phyloP scores from a whole-genome alignment of 768 basidiomycete species.

The Hydnum rufescens region DNA sequence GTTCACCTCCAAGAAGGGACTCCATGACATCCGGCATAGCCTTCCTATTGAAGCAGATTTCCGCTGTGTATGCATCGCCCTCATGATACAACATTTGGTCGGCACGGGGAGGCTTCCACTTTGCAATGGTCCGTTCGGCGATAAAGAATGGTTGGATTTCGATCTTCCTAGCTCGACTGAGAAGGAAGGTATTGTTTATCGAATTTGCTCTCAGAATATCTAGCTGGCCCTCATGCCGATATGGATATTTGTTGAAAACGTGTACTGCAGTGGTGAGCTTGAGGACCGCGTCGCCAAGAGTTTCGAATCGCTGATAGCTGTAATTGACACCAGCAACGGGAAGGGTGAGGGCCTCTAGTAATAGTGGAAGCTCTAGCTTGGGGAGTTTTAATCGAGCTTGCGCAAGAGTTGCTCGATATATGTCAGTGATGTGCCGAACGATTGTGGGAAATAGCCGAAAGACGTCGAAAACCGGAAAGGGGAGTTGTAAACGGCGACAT shows the following conservation, averaged over 20 bases:
- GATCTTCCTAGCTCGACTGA: conserved; percentile 42
- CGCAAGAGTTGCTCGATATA: conserved; percentile 37
- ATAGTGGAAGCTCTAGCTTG: conserved; percentile 31
- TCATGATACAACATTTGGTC: conserved; percentile 11
- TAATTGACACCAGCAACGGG: conserved; percentile 43
- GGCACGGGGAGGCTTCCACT: conserved; percentile 37
- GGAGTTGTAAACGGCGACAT: background rate
- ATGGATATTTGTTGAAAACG: conserved; percentile 53
- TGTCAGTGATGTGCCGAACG: conserved; percentile 41
- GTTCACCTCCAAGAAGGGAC: conserved; percentile 43
- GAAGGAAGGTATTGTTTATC: conserved; percentile 52
- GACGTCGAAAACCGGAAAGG: conserved; percentile 19
- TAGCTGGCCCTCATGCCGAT: conserved; percentile 71
- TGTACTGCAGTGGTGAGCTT: conserved; percentile 55
- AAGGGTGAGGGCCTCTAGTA: conserved; percentile 58
- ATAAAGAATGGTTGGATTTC: conserved; percentile 45
- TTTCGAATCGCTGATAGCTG: conserved; percentile 75
- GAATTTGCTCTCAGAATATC: conserved; percentile 38
- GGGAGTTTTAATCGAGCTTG: conserved; percentile 40
- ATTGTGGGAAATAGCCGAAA: conserved; percentile 46
- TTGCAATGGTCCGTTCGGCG: conserved; percentile 31
- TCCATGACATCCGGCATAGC: conserved; percentile 82
- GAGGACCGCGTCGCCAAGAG: conserved; percentile 67
- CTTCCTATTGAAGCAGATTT: conserved; percentile 37
- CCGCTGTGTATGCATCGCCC: conserved; percentile 17